Evolutionary conservation across 495 filamentous ascomycete genomes (phyloP), one percentile per base, ranked within the genome.

Genomic region (Penicillium bovifimosum): DNA sequence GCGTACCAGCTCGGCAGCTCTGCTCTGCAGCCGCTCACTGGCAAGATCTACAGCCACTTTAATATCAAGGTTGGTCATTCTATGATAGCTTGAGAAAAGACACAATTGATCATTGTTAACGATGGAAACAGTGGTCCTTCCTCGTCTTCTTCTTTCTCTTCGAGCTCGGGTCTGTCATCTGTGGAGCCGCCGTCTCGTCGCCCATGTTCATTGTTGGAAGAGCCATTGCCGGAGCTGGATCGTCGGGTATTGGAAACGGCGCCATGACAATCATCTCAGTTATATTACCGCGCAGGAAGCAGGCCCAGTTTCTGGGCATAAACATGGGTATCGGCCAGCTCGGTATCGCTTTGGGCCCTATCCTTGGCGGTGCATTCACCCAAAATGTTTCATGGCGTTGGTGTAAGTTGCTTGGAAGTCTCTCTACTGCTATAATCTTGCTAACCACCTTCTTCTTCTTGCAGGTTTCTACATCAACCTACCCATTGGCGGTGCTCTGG

Each of bases 61-160:
- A 59, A 55, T 16, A 59, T 81, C 32, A 84, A 83, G 64, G 17
- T 36, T 9, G 55, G 60, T n/a, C n/a, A n/a, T n/a, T n/a, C n/a
- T n/a, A n/a, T n/a, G n/a, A n/a, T n/a, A n/a, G n/a, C n/a, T n/a
- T n/a, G n/a, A n/a, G n/a, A n/a, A n/a, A n/a, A n/a, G n/a, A n/a
- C n/a, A n/a, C n/a, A n/a, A n/a, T n/a, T n/a, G n/a, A n/a, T n/a
- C n/a, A n/a, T n/a, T n/a, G n/a, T n/a, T n/a, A n/a, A n/a, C n/a
- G n/a, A n/a, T n/a, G n/a, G n/a, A n/a, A n/a, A n/a, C n/a, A n/a
- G n/a, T n/a, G n/a, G n/a, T n/a, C n/a, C 0, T 73, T 80, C 66
- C 66, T 91, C 5, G 46, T 65, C 9, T 76, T 82, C 36, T 80
- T 91, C 52, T 63, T 67, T 47, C 66, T 93, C 56, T 92, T 92